Conservation (phyloP, 2,329 filamentous ascomycete species). For the Lizonia empirigonia region DNA sequence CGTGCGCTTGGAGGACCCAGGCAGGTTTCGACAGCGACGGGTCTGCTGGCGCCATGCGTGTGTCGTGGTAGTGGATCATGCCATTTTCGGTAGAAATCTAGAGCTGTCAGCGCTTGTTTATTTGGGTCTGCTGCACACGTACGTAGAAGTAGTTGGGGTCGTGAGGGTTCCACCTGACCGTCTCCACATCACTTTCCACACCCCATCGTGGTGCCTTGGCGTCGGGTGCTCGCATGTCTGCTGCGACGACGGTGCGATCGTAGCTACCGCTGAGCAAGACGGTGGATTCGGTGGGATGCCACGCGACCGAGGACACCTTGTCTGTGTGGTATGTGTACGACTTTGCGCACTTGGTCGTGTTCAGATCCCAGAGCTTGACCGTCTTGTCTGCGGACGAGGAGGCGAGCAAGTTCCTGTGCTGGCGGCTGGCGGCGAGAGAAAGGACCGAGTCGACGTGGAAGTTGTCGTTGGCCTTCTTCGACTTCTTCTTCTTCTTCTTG, state of each 20-base stretch:
- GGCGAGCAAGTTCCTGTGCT: slow-evolving; percentile 91
- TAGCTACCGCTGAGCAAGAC: slow-evolving; percentile 92
- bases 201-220: slow-evolving; percentile 83
- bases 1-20: slow-evolving; percentile 95
- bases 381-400: slow-evolving; percentile 97
- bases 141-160: slow-evolving; percentile 93
- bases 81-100: slow-evolving; percentile 82
- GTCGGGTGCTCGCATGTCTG: slow-evolving; percentile 93
- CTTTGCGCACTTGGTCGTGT: slow-evolving; percentile 89
- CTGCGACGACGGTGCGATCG: slow-evolving; percentile 90
- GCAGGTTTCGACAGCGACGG: slow-evolving; percentile 80
- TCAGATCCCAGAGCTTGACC: slow-evolving; percentile 96
- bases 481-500: slow-evolving; percentile 89
- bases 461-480: slow-evolving; percentile 83
- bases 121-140: slow-evolving; percentile 21
- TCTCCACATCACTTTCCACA: slow-evolving; percentile 95
- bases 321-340: slow-evolving; percentile 96
- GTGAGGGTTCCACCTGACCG: slow-evolving; percentile 90
- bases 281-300: slow-evolving; percentile 87
- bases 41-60: slow-evolving; percentile 73
- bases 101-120: slow-evolving; percentile 22
- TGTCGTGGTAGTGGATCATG: slow-evolving; percentile 89
- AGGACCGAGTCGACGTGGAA: slow-evolving; percentile 96
- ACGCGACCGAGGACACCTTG: slow-evolving; percentile 95
- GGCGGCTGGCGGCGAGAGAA: slow-evolving; percentile 86